Base-by-base conservation (phyloP, 1,284 basidiomycete genomes). In the Coniferiporia weirii region DNA sequence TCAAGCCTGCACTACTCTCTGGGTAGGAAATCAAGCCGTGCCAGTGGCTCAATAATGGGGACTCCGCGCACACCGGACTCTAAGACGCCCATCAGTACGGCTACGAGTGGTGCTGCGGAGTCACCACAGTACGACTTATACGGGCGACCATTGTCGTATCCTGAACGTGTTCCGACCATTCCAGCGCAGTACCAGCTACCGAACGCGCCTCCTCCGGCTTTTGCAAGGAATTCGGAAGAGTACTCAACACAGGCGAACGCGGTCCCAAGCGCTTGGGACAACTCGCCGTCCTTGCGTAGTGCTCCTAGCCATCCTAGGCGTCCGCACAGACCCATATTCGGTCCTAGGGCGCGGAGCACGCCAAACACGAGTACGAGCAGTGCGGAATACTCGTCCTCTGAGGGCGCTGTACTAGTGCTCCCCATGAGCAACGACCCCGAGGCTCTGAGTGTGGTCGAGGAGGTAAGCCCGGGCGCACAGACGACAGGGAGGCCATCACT, bases 331-430 rank as follows among this genome's bases (percentile, higher is more conserved):
- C 59, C 59, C 19, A 20, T 50, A 2, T 52, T 19, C 22, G 59
- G 59, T 12, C 59, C 59, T n/a, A 53, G 59, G 15, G 53, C 52
- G 6, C 48, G 59, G 9, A 60, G 54, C 49, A 46, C 17, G 17
- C 56, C 59, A 9, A 45, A 15, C 43, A 20, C 48, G 20, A 60
- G 59, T 27, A 20, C 20, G 13, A 44, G 22, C 19, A 60, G 58
- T 22, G 20, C 10, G 27, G 43, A 34, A 12, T 43, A 52, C 19
- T 50, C 46, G 3, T 34, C 47, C 5, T 15, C 13, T 10, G 38
- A 45, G 17, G 32, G 43, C 4, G 12, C 54, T 34, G 19, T 17
- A 46, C 22, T 38, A 34, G 1, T 19, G n/a, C 13, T 52, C 19
- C 22, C 59, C 4, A 2, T 4, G 17, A 45, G 15, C 22, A 47